Percentiles rank a stretch among this genome's conserved stretches.
These are phyloP conservation scores for Pichia gijzeniarum DNA, from an alignment of 805 yeast genomes.

Conservation along the genomic window DNA sequence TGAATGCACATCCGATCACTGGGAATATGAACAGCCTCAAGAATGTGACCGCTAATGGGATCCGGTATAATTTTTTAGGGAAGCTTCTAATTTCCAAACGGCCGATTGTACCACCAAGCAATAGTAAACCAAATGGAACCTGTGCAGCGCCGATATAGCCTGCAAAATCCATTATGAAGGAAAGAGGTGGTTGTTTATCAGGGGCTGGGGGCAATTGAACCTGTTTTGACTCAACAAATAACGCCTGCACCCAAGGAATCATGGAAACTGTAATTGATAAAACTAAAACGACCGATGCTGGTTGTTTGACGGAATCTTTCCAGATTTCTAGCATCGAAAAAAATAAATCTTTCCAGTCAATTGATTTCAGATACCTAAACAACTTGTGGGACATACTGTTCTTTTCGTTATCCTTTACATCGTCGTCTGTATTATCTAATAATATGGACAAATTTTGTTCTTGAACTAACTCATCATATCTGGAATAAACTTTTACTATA, in stretches of 20 bases:
- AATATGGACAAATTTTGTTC: neutral
- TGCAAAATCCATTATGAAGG: slow-evolving; percentile 77
- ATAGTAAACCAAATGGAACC: slow-evolving; percentile 77
- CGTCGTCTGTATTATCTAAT: no score
- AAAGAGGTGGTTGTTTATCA: slow-evolving; percentile 75
- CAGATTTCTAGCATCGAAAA: slow-evolving; percentile 11
- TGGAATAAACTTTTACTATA: slow-evolving; percentile 48
- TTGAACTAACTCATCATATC: slow-evolving; percentile 29
- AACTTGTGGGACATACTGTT: neutral
- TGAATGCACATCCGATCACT: slow-evolving; percentile 65
- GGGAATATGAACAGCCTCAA: slow-evolving; percentile 67
- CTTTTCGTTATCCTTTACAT: slow-evolving; percentile 12
- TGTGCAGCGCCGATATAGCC: slow-evolving; percentile 78
- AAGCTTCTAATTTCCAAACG: slow-evolving; percentile 54
- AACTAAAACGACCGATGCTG: slow-evolving; percentile 68
- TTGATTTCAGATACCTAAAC: neutral
- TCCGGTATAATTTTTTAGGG: slow-evolving; percentile 67
- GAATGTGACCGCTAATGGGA: slow-evolving; percentile 50
- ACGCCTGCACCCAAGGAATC: slow-evolving; percentile 81
- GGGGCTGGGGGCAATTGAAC: slow-evolving; percentile 68
- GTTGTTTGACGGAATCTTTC: slow-evolving; percentile 50
- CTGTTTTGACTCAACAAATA: slow-evolving; percentile 48
- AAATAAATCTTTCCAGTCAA: slow-evolving; percentile 9
- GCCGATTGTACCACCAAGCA: slow-evolving; percentile 85
- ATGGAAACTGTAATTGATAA: slow-evolving; percentile 60